Evolutionary conservation across 805 yeast species (phyloP).

Genomic region (Yarrowia sp.): DNA sequence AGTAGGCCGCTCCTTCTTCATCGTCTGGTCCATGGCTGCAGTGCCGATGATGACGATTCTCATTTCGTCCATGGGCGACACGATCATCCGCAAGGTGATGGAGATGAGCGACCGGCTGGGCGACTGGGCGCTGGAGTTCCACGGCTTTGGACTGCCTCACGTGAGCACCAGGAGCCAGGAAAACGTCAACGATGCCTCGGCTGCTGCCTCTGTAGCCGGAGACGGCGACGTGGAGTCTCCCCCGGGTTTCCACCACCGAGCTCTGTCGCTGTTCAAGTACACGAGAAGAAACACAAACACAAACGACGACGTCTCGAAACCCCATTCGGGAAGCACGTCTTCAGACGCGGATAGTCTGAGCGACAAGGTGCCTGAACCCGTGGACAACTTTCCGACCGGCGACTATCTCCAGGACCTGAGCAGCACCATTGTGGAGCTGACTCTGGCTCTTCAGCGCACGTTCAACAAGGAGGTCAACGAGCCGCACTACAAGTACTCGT

Average conservation of each 20-base stretch:
- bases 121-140: constrained; percentile 41
- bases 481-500: constrained; percentile 55
- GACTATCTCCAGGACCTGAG: constrained; percentile 18
- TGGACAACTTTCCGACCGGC: constrained; percentile 10
- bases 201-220: background rate
- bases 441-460: constrained; percentile 19
- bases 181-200: background rate
- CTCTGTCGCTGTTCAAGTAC: constrained; percentile 16
- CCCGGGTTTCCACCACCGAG: constrained; percentile 4
- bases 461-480: constrained; percentile 39
- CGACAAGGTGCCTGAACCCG: background rate
- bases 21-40: constrained; percentile 81
- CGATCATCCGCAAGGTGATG: constrained; percentile 45
- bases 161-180: background rate
- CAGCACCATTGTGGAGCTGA: constrained; percentile 13
- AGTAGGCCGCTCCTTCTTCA: constrained; percentile 75
- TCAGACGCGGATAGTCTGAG: constrained; percentile 2
- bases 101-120: constrained; percentile 41
- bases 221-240: background rate
- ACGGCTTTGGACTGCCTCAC: constrained; percentile 7
- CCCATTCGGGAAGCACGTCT: background rate
- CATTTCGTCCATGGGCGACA: constrained; percentile 74
- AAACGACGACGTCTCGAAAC: background rate
- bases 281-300: background rate
- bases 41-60: constrained; percentile 89